Base-by-base conservation (phyloP, 352 stramenopile genomes). In the Phytopythium ostracodes region DNA sequence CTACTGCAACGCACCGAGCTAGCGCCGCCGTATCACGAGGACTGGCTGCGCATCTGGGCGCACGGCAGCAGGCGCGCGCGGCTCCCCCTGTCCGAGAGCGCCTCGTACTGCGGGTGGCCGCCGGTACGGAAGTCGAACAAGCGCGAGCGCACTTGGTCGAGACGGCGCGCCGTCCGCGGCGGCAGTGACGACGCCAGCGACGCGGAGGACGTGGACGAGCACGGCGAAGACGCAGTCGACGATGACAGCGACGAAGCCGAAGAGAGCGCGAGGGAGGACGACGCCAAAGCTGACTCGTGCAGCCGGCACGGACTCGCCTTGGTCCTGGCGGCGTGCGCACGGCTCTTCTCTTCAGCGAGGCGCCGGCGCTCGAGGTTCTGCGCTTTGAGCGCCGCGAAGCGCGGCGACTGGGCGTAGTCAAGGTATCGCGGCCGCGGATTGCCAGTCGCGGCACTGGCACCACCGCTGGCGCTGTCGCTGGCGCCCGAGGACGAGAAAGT, bases 331-430 rank as follows among this genome's bases (percentile, higher is more conserved):
- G 62, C 47, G 22, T 67, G 40, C n/a, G 56, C 67, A 24, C 67
- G 67, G 27, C 65, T 75, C 58, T 66, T 63, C 53, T 79, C 62
- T 55, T 79, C 63, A 15, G 75, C 50, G 22, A 73, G 59, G 25
- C 69, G 69, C 20, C 72, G 72, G 12, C 69, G 72, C 29, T 79
- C 66, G 27, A 73, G 22, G 60, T 79, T 79, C 62, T 55, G 58
- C 44, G 69, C 66, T 63, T 77, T 79, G 9, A 62, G 74, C 40
- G 67, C 72, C 14, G 56, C 64, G 31, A 70, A 79, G n/a, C 69
- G 72, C 31, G 66, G 59, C 27, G 72, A 75, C 24, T 62, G 75
- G 9, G 67, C 60, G 56, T 79, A 79, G 59, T 75, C 62, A 61
- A 79, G 64, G 60, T 77, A 79, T 10, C 72, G 55, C 49, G 69